Conservation (phyloP, 306 rosid genomes). For the Gynostemma pentaphyllum region DNA sequence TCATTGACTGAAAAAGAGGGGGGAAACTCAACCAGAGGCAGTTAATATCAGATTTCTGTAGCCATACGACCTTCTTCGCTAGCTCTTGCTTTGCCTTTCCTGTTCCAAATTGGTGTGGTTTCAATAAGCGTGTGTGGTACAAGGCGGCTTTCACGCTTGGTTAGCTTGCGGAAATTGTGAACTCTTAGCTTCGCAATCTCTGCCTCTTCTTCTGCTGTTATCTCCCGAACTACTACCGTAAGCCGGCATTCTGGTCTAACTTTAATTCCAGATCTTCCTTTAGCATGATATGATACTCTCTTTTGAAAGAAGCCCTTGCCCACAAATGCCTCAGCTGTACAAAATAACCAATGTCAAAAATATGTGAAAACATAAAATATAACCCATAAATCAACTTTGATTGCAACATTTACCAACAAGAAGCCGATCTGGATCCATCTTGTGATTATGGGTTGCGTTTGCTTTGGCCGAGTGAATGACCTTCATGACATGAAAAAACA, state of each 20-base stretch:
- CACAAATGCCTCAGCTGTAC: slow-evolving; percentile 73
- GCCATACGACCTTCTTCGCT: background rate
- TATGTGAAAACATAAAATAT: background rate
- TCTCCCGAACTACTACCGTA: slow-evolving; percentile 72
- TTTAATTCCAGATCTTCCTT: slow-evolving; percentile 33
- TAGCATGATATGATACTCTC: slow-evolving; percentile 39
- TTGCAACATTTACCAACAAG: slow-evolving; percentile 50
- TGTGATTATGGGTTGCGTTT: slow-evolving; percentile 86
- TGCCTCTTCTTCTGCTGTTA: slow-evolving; percentile 80
- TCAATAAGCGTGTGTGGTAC: slow-evolving; percentile 91
- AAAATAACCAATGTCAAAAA: slow-evolving; percentile 11
- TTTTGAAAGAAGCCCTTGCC: slow-evolving; percentile 62
- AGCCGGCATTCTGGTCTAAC: slow-evolving; percentile 67
- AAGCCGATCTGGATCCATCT: slow-evolving; percentile 76
- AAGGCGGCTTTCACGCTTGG: slow-evolving; percentile 54
- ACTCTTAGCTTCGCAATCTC: slow-evolving; percentile 75
- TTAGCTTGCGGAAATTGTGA: slow-evolving; percentile 55
- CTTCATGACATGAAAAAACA: slow-evolving; percentile 23
- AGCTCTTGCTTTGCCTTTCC: slow-evolving; percentile 28
- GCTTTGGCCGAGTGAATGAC: slow-evolving; percentile 88
- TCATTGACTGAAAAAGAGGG: background rate
- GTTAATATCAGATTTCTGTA: background rate
- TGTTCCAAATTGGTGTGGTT: slow-evolving; percentile 72
- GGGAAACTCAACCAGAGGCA: background rate
- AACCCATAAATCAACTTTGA: slow-evolving; percentile 9